Base-by-base conservation (phyloP, 2,329 filamentous ascomycete genomes). In the Thielaviopsis musarum region DNA sequence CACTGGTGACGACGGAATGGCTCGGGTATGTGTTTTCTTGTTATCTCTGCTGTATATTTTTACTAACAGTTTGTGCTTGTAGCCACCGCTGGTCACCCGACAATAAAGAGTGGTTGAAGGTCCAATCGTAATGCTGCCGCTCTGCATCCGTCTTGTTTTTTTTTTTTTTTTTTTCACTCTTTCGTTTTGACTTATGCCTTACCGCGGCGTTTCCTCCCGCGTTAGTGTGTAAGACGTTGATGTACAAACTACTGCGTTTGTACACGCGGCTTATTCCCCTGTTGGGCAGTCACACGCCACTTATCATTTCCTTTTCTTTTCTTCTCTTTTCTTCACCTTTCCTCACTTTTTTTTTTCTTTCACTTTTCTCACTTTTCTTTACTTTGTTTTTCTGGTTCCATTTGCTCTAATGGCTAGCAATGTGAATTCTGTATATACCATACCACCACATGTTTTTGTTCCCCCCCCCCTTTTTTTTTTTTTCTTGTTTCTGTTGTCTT, bases 61-160 rank as follows among this genome's bases (percentile, higher is more conserved):
- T 30, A 10, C 54, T 45, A 45, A 28, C 58, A 22, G 22, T 54
- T 22, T 48, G 24, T 24, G 38, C 55, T 59, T 57, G 45, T 60
- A 85, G 83, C 22, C 83, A 87, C 67, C 70, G 69, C 38, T 87
- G 83, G 82, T 70, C 79, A 52, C 70, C 77, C 3, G 73, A 78
- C 24, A 68, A 73, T 52, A 82, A 80, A 66, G 75, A 81, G 64
- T 86, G 83, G 83, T 67, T 82, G 45, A 78, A 75, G 66, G 69
- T 67, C 60, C 61, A 67, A 62, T 59, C 67, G 57, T 24, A 22
- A 24, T 6, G 17, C 21, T 19, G 24, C 54, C n/a, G 10, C 2
- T 28, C 4, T 54, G 7, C 17, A 30, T 30, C 19, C 5, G 24
- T 26, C 24, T 24, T 55, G 26, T 21, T 55, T 22, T 48, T 1